Conservation (phyloP, 2,329 filamentous ascomycete species). For the Aspergillus sergii region DNA sequence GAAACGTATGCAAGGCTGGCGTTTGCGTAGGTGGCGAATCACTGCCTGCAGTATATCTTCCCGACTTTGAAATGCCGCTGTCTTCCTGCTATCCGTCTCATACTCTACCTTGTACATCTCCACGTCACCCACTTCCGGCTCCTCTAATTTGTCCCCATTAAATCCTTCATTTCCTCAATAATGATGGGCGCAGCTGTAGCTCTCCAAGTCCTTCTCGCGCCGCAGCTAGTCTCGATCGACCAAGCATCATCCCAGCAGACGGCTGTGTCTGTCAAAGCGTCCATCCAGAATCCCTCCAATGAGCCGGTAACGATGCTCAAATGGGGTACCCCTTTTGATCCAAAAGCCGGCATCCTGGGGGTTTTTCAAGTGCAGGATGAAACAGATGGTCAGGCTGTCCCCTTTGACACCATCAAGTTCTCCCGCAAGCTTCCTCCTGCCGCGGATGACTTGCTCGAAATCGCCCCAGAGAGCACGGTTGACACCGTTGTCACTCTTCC, state of each 20-base stretch:
- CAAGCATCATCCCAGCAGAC: constrained; percentile 13
- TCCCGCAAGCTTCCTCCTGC: constrained; percentile 36
- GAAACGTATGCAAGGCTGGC: not conserved
- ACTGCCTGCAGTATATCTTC: not conserved
- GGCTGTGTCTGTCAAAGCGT: constrained; percentile 27
- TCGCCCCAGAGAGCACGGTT: constrained; percentile 27
- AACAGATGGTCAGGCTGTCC: constrained; percentile 21
- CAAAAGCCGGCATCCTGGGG: constrained; percentile 32
- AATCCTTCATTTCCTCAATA: not conserved
- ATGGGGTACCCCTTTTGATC: constrained; percentile 43
- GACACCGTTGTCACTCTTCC: constrained; percentile 30
- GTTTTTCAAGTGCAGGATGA: constrained; percentile 34
- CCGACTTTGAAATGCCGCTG: not conserved
- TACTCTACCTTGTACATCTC: not conserved
- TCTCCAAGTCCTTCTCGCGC: constrained; percentile 13
- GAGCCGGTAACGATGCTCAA: constrained; percentile 36
- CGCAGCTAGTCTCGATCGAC: not conserved
- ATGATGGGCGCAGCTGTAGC: constrained; percentile 23
- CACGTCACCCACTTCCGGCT: not conserved
- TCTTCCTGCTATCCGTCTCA: not conserved
- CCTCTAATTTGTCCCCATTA: not conserved
- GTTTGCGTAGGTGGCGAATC: not conserved
- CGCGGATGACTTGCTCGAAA: constrained; percentile 33
- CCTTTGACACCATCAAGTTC: constrained; percentile 37
- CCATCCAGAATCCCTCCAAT: constrained; percentile 31